Conservation (phyloP, 1,284 basidiomycete species). For the Sanguinoderma infundibulare region DNA sequence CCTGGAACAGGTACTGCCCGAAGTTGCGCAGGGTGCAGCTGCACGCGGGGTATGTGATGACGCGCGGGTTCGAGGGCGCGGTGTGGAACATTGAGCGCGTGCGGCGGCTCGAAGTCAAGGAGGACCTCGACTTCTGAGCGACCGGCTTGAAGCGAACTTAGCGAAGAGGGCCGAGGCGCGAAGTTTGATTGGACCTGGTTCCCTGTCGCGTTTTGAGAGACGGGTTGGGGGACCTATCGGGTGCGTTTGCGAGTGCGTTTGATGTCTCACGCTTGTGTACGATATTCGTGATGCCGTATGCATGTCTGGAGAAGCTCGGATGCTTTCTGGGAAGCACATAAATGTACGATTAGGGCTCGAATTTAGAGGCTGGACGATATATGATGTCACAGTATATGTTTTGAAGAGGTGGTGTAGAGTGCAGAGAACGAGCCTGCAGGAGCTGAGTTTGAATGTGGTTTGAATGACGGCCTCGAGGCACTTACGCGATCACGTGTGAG, state of each 20-base stretch:
- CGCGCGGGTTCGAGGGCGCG: slow-evolving; percentile 27
- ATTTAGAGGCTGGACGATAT: too few species aligned
- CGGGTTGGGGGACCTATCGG: not conserved
- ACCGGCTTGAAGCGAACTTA: not conserved
- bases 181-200: not conserved
- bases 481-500: slow-evolving; percentile 16
- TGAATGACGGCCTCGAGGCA: not conserved
- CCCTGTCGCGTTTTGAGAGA: not conserved
- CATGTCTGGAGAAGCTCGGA: not conserved
- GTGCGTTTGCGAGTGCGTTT: not conserved
- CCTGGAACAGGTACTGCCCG: slow-evolving; percentile 35
- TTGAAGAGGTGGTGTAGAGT: too few species aligned
- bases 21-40: slow-evolving; percentile 34
- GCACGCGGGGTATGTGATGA: slow-evolving; percentile 27
- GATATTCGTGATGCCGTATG: not conserved
- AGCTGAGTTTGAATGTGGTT: not conserved
- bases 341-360: not conserved
- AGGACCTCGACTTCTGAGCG: slow-evolving; percentile 15
- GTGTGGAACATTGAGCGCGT: slow-evolving; percentile 24
- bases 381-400: too few species aligned
- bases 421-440: too few species aligned
- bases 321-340: not conserved
- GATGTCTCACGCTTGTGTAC: not conserved
- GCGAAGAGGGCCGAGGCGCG: not conserved
- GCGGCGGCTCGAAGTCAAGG: slow-evolving; percentile 1